Conservation (phyloP, 352 stramenopile species). For the Albugo laibachii region DNA sequence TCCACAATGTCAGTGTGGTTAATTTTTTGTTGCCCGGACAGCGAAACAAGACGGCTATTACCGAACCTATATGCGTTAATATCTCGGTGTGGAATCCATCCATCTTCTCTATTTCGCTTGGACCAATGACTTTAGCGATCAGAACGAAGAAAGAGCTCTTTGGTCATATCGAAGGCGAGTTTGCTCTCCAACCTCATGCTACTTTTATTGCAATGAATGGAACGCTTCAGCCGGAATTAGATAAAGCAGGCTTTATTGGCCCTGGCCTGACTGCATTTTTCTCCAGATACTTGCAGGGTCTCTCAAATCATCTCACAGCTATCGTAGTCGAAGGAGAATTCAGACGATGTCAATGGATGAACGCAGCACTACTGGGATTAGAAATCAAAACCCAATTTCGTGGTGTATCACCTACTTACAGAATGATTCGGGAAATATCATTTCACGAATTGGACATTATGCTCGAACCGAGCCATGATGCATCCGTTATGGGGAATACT, state of each 20-base stretch:
- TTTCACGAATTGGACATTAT: conserved; percentile 58
- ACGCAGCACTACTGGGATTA: conserved; percentile 30
- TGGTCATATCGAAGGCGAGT: conserved; percentile 22
- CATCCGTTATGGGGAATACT: conserved; percentile 26
- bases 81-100: conserved; percentile 57
- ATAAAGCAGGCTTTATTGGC: conserved; percentile 25
- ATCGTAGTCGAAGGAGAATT: conserved; percentile 28
- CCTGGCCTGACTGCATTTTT: conserved; percentile 33
- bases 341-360: conserved; percentile 36
- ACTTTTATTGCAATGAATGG: conserved; percentile 30
- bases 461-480: conserved; percentile 11
- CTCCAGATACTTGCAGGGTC: conserved; percentile 35
- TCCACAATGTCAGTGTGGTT: conserved; percentile 33
- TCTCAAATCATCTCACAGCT: conserved; percentile 29
- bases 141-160: conserved; percentile 17
- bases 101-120: conserved; percentile 43
- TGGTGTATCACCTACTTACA: conserved; percentile 27
- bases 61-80: conserved; percentile 30
- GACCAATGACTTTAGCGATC: conserved; percentile 30
- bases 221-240: conserved; percentile 19
- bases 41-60: conserved; percentile 10
- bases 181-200: conserved; percentile 28
- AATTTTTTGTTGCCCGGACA: conserved; percentile 34
- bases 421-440: conserved; percentile 38
- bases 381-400: conserved; percentile 41